Evolutionary conservation across 2,329 filamentous ascomycete genomes (phyloP).

Genomic region (Calonectria fujianensis): DNA sequence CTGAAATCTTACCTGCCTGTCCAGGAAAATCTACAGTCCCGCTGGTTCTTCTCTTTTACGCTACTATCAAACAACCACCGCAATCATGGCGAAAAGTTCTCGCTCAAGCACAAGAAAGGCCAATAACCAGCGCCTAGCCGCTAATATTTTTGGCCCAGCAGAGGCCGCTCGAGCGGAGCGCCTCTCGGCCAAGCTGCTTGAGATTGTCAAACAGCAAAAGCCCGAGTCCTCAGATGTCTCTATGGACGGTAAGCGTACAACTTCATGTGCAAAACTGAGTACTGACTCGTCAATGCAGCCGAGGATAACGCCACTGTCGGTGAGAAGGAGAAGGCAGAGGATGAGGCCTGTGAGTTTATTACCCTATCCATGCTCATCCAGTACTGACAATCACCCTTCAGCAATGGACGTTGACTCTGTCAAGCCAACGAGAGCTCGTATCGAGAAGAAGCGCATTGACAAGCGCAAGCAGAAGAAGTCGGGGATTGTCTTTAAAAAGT

Average conservation of each 20-base stretch:
- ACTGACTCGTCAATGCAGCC: constrained; percentile 47
- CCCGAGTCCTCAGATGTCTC: constrained; percentile 72
- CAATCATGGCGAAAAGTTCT: constrained; percentile 89
- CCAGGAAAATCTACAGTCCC: constrained; percentile 43
- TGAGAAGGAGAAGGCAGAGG: constrained; percentile 55
- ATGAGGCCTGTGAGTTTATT: constrained; percentile 52
- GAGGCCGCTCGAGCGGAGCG: constrained; percentile 87
- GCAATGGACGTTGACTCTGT: constrained; percentile 76
- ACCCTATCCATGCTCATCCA: constrained; percentile 28
- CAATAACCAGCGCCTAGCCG: constrained; percentile 88
- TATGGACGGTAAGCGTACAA: constrained; percentile 63
- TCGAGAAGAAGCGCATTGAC: constrained; percentile 71
- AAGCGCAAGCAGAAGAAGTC: constrained; percentile 75
- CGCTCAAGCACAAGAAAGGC: constrained; percentile 86
- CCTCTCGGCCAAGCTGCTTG: constrained; percentile 89
- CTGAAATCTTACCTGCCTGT: constrained; percentile 32
- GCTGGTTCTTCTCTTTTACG: constrained; percentile 32
- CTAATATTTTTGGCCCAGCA: constrained; percentile 88
- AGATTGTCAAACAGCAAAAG: constrained; percentile 85
- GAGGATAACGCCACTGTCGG: constrained; percentile 56
- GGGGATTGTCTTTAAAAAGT: constrained; percentile 77
- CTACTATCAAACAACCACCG: constrained; percentile 30
- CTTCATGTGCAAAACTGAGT: background rate
- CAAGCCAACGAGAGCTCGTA: constrained; percentile 63
- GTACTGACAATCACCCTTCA: constrained; percentile 40